Conservation (phyloP, 139 green algal species). For the Chlorella sp. region DNA sequence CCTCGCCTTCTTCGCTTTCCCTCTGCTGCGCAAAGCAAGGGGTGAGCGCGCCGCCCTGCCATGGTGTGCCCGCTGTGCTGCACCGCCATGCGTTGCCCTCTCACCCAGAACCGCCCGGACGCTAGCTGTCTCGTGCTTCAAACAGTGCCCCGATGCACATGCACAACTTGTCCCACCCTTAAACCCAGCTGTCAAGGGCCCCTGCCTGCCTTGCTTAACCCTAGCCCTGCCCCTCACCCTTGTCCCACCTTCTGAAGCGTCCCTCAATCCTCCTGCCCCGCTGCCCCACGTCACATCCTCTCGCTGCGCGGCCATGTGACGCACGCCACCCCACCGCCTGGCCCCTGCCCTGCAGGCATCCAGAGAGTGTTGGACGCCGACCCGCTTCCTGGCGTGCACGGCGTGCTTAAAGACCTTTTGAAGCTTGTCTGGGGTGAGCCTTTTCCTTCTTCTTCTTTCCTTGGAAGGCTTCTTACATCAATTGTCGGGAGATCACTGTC, state of each 20-base stretch:
- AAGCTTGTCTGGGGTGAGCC: not conserved
- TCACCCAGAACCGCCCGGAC: not conserved
- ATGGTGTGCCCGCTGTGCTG: not conserved
- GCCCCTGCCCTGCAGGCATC: not conserved
- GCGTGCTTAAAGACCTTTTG: conserved; percentile 2
- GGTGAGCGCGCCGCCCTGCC: not conserved
- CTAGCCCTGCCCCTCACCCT: no score
- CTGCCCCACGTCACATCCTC: no score
- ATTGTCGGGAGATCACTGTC: no score
- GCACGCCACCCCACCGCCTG: not conserved
- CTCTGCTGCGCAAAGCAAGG: not conserved
- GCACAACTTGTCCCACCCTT: not conserved
- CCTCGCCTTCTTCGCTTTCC: not conserved
- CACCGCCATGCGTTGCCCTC: not conserved
- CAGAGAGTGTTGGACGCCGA: not conserved
- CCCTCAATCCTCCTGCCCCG: no score
- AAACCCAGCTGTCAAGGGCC: not conserved
- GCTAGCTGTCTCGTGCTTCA: not conserved
- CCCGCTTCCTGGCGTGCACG: not conserved
- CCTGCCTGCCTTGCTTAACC: no score
- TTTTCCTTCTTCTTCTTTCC: no score
- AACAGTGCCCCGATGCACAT: not conserved
- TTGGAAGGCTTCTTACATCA: no score
- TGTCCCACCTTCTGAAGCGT: no score
- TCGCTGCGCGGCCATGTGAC: not conserved